Evolutionary conservation across 2,329 filamentous ascomycete species (phyloP), one percentile per base, ranked within the genome.

Genomic region (Camillea tinctor): DNA sequence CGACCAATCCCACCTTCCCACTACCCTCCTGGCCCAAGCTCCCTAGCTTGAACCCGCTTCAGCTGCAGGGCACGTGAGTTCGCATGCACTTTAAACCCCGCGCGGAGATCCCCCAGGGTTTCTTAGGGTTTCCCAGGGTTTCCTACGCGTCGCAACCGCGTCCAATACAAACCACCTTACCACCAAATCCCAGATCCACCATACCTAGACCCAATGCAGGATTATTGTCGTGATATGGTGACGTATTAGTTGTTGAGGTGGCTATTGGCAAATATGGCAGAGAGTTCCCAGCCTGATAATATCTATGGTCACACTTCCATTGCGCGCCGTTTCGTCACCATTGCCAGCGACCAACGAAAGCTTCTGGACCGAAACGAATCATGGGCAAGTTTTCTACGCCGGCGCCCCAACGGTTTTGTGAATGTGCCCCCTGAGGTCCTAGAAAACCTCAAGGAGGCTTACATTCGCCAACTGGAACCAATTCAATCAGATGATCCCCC

Each of bases 341-440:
- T 85, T 55, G 76, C 81, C 1, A 73, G 70, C 23, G 76, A 81
- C 17, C 86, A 89, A 65, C 68, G 71, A 50, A 65, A 73, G 8
- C 72, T 88, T 4, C 71, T 89, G 1, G 75, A 79, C 5, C 69
- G 75, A 11, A 61, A 72, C 5, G 74, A 79, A 17, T 81, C 75
- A 6, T 78, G 76, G 76, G 72, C 68, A 49, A 56, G 67, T 54
- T 55, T 59, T 17, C 63, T 70, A 4, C 59, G 63, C 23, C 56
- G 57, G 30, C 59, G 61, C 2, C 58, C 68, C 1, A 63, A 61
- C 50, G 63, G 64, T n/a, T 72, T 71, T 53, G 20, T 71, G 13
- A 74, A 73, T 55, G 65, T 77, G n/a, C 76, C 77, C 17, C 58
- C 68, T 9, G 62, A 71, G 13, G 70, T 78, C 21, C 50, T 75